These are phyloP conservation scores for Aspergillus uvarum DNA, from an alignment of 2,329 filamentous ascomycete genomes.

Conservation along the genomic window DNA sequence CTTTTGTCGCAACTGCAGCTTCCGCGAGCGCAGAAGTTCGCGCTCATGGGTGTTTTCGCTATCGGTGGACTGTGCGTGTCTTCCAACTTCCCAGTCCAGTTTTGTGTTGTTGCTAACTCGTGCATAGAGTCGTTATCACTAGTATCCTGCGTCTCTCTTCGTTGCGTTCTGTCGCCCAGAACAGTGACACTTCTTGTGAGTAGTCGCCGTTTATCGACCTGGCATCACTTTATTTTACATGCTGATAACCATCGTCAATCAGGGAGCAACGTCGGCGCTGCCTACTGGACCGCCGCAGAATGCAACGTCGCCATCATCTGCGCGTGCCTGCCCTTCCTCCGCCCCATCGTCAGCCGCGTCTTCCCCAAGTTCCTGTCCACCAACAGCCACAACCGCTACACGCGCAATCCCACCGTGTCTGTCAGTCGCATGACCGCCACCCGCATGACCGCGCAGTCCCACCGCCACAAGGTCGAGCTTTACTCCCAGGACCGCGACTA, in stretches of 20 bases:
- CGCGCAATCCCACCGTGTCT: conserved; percentile 17
- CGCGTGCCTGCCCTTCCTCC: conserved; percentile 42
- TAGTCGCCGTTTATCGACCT: background rate
- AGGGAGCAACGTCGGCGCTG: conserved; percentile 36
- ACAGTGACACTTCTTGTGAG: conserved; percentile 31
- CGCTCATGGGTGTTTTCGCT: conserved; percentile 43
- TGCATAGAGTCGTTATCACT: conserved; percentile 31
- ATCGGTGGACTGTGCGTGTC: conserved; percentile 41
- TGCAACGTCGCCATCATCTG: conserved; percentile 46
- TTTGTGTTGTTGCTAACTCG: background rate
- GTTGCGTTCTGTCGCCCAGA: conserved; percentile 24
- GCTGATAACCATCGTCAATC: background rate
- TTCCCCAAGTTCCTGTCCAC: conserved; percentile 38
- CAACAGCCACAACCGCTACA: conserved; percentile 28
- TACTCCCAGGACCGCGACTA: conserved; percentile 28
- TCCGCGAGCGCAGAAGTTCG: conserved; percentile 43
- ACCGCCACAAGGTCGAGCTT: conserved; percentile 11
- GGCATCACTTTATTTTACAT: background rate
- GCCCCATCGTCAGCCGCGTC: conserved; percentile 39
- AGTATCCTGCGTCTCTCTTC: conserved; percentile 33
- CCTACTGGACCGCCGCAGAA: conserved; percentile 47
- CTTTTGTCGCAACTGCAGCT: conserved; percentile 42
- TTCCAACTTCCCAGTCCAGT: background rate
- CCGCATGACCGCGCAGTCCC: conserved; percentile 15
- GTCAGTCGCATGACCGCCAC: conserved; percentile 11